These are phyloP conservation scores for Limnanthes douglasii DNA, from an alignment of 345 rosid genomes.

Conservation along the genomic window DNA sequence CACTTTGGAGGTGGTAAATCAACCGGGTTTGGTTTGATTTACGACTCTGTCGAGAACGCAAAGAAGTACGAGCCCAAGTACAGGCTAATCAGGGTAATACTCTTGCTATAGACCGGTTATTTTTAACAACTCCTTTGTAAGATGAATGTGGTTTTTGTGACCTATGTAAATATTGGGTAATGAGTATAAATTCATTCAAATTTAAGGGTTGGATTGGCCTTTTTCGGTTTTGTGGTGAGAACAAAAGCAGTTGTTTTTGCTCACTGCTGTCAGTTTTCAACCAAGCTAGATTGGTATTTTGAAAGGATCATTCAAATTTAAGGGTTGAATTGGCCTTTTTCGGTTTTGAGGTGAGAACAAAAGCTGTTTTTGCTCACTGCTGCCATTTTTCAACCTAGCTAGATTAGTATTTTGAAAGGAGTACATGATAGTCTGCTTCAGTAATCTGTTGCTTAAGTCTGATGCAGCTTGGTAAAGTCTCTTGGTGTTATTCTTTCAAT, in stretches of 20 bases:
- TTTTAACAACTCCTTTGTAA: background rate
- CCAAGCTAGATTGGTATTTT: no score
- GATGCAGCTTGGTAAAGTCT: no score
- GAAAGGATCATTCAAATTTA: background rate
- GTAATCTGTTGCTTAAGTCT: no score
- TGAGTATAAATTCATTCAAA: background rate
- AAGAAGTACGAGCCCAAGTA: constrained; percentile 95
- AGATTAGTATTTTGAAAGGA: no score
- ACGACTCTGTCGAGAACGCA: constrained; percentile 73
- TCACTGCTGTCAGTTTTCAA: no score
- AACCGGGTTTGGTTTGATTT: constrained; percentile 91
- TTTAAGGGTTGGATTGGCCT: background rate
- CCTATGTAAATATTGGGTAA: background rate
- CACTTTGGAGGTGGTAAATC: constrained; percentile 99
- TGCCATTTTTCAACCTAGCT: no score
- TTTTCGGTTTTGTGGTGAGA: background rate
- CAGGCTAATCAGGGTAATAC: constrained; percentile 91
- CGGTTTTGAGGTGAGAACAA: background rate
- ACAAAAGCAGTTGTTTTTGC: background rate
- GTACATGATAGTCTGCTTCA: no score
- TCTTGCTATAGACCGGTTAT: background rate
- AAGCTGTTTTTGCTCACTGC: background rate
- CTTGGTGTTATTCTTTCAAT: no score
- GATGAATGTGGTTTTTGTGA: background rate
- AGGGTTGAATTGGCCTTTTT: background rate